These are phyloP conservation scores for Gamarada debralockiae DNA, from an alignment of 495 filamentous ascomycete species.

Conservation along the genomic window DNA sequence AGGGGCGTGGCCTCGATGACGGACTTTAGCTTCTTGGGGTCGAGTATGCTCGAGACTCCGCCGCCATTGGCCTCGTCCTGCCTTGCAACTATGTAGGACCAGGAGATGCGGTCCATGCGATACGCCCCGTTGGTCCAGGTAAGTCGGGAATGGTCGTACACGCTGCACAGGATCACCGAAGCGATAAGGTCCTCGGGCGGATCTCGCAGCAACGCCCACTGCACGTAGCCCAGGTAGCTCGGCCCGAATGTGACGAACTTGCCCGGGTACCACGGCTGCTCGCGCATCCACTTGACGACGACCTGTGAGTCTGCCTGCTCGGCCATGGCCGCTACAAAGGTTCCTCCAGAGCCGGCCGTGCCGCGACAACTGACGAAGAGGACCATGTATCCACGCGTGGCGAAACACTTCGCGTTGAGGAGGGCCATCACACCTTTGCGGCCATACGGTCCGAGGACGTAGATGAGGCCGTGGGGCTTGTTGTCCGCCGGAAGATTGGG, in stretches of 20 bases:
- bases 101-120: constrained; percentile 23
- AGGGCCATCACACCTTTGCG: constrained; percentile 19
- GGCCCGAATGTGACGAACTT: constrained; percentile 29
- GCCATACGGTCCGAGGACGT: constrained; percentile 28
- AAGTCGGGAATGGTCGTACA: constrained; percentile 24
- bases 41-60: background rate
- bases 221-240: constrained; percentile 31
- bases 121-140: constrained; percentile 27
- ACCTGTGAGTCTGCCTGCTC: constrained; percentile 29
- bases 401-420: constrained; percentile 23
- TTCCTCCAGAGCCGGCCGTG: constrained; percentile 26
- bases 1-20: background rate
- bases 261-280: constrained; percentile 33
- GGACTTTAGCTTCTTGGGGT: background rate
- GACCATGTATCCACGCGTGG: constrained; percentile 31
- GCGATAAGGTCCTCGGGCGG: constrained; percentile 29
- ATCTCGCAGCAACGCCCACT: constrained; percentile 30
- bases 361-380: constrained; percentile 30
- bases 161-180: constrained; percentile 23
- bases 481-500: constrained; percentile 14
- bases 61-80: background rate
- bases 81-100: constrained; percentile 15
- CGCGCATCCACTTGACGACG: constrained; percentile 33
- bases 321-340: constrained; percentile 14
- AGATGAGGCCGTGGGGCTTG: constrained; percentile 20